Conservation (phyloP, 2,329 filamentous ascomycete species). For the Epichloe glyceriae region DNA sequence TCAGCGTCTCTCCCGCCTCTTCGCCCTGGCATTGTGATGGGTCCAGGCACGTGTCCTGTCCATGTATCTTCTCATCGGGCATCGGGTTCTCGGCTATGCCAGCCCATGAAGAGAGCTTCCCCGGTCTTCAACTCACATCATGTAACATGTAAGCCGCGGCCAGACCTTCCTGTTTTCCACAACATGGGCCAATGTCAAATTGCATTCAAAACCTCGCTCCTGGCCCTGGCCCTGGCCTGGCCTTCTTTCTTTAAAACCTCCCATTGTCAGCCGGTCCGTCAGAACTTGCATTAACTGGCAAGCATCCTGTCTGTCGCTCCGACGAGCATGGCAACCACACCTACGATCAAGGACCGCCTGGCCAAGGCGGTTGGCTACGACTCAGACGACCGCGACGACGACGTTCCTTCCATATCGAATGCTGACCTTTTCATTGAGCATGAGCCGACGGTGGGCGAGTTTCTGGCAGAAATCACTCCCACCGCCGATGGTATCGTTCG, state of each 20-base stretch:
- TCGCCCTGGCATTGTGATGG: too few relatives aligned
- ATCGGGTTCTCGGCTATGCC: too few relatives aligned
- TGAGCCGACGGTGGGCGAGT: conserved; percentile 30
- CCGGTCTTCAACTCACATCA: background rate
- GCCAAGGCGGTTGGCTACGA: conserved; percentile 22
- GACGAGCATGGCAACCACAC: conserved; percentile 1
- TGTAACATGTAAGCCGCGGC: background rate
- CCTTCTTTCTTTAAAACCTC: background rate
- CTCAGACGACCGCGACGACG: conserved; percentile 18
- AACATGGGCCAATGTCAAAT: background rate
- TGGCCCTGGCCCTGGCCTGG: background rate
- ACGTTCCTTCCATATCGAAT: conserved; percentile 22
- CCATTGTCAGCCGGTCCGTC: background rate
- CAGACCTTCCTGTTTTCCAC: background rate
- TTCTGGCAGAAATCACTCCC: conserved; percentile 25
- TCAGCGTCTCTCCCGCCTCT: background rate
- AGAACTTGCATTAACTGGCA: background rate
- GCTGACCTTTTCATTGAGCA: conserved; percentile 25
- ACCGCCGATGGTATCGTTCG: conserved; percentile 14
- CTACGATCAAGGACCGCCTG: conserved; percentile 14
- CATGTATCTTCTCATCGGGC: too few relatives aligned
- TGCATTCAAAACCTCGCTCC: background rate
- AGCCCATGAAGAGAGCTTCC: background rate
- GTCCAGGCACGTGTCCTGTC: too few relatives aligned
- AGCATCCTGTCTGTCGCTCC: background rate